Percentiles rank a stretch among this genome's conserved stretches.
These are phyloP conservation scores for Trichosporon asahii DNA, from an alignment of 1,284 basidiomycete genomes.

Conservation along the genomic window DNA sequence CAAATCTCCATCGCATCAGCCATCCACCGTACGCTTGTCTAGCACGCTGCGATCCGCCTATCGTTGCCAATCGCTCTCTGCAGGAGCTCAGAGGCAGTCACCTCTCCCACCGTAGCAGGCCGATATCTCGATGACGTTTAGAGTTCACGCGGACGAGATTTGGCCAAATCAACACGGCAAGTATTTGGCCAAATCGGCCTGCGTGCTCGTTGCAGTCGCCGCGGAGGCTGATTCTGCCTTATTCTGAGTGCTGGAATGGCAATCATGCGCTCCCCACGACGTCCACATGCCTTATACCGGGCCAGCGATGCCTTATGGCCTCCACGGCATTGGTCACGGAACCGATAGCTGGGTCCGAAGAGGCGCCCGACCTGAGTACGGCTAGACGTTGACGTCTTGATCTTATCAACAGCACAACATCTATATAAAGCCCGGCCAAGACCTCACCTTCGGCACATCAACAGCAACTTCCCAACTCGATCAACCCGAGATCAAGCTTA, in stretches of 20 bases:
- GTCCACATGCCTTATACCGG: constrained; percentile 12
- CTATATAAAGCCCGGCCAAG: neutral
- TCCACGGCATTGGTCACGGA: neutral
- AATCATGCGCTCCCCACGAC: neutral
- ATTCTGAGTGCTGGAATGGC: constrained; percentile 4
- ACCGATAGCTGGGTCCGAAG: neutral
- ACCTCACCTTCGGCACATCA: neutral
- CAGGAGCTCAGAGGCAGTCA: neutral
- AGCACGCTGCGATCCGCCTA: neutral
- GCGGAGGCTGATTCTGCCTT: constrained; percentile 8
- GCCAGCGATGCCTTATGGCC: neutral
- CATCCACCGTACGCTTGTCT: no score
- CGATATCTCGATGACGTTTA: no score
- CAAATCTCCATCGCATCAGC: no score
- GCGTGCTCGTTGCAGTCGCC: neutral
- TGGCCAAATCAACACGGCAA: no score
- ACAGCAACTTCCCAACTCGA: neutral
- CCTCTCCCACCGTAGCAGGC: no score
- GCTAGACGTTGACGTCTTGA: neutral
- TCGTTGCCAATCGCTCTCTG: neutral
- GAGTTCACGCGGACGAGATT: no score
- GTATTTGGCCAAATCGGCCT: constrained; percentile 1
- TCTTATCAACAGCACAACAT: neutral
- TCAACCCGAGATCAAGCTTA: neutral
- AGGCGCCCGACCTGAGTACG: neutral